Percentiles rank a stretch among this genome's conserved stretches.
phyloP scores from a whole-genome alignment of 805 yeast species.

The Candida argentea region DNA sequence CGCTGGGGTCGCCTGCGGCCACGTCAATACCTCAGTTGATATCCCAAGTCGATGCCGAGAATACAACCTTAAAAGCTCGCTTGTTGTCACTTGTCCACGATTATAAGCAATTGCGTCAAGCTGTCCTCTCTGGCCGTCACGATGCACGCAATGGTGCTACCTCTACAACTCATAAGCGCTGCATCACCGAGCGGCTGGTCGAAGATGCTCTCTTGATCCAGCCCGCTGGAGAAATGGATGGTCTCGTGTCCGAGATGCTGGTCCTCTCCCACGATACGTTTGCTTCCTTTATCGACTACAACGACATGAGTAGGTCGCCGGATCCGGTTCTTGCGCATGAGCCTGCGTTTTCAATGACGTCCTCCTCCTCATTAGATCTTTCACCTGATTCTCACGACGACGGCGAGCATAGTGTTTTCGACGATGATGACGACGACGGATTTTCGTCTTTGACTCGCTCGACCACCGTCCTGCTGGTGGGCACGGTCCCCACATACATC shows the following conservation, averaged over 20 bases:
- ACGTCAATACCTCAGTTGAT: background rate
- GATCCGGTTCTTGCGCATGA: background rate
- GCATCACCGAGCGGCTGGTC: background rate
- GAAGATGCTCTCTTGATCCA: background rate
- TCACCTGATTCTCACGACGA: background rate
- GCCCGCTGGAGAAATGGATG: background rate
- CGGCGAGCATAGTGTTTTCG: no score
- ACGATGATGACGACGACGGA: background rate
- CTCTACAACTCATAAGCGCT: background rate
- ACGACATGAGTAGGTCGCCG: background rate
- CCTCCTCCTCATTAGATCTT: no score
- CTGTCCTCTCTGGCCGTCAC: slow-evolving; percentile 12
- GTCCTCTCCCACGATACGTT: background rate
- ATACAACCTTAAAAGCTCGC: slow-evolving; percentile 23
- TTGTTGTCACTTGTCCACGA: slow-evolving; percentile 29
- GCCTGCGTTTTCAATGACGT: background rate
- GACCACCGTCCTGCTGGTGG: slow-evolving; percentile 24
- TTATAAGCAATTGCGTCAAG: slow-evolving; percentile 24
- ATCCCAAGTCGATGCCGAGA: slow-evolving; percentile 19
- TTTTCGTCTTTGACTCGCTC: slow-evolving; percentile 17
- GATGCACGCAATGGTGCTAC: background rate
- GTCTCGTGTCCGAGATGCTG: background rate
- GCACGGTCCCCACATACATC: slow-evolving; percentile 13
- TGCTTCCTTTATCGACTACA: background rate
- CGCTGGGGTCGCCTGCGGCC: no score